Evolutionary conservation across 2,329 filamentous ascomycete species (phyloP).

Genomic region (Colletotrichum cuscutae): DNA sequence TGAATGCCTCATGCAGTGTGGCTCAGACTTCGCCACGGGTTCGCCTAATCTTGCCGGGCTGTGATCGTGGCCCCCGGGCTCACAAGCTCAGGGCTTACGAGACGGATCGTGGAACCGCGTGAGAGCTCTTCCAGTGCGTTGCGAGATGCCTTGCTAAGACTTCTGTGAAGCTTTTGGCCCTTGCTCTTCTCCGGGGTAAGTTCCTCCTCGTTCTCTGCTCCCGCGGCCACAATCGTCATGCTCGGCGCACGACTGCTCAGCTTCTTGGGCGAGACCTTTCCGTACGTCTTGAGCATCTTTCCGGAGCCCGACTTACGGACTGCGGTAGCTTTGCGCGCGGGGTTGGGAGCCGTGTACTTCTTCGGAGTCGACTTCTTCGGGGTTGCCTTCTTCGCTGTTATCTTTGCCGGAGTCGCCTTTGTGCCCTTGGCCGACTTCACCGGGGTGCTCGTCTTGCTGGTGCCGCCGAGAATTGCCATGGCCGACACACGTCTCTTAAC

Average conservation of each 20-base stretch:
- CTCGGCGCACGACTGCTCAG: conserved; percentile 26
- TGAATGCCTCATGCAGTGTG: background rate
- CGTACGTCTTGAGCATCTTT: conserved; percentile 35
- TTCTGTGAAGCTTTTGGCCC: conserved; percentile 19
- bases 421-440: conserved; percentile 19
- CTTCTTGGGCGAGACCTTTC: conserved; percentile 30
- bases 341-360: conserved; percentile 33
- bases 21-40: background rate
- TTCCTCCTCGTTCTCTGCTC: conserved; percentile 1
- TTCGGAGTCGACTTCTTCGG: conserved; percentile 23
- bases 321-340: conserved; percentile 29
- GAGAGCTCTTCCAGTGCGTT: conserved; percentile 34
- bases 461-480: conserved; percentile 38
- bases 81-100: conserved; percentile 33
- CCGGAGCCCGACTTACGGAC: conserved; percentile 35
- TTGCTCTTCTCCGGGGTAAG: conserved; percentile 2
- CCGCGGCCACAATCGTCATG: conserved; percentile 35
- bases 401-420: conserved; percentile 12
- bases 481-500: conserved; percentile 50
- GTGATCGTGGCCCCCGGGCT: conserved; percentile 32
- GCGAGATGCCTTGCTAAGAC: conserved; percentile 34
- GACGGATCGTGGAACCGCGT: conserved; percentile 27
- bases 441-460: conserved; percentile 25
- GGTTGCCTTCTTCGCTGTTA: conserved; percentile 7
- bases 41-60: conserved; percentile 22